Evolutionary conservation across 2,329 filamentous ascomycete genomes (phyloP).

Genomic region (Talaromyces sp.): DNA sequence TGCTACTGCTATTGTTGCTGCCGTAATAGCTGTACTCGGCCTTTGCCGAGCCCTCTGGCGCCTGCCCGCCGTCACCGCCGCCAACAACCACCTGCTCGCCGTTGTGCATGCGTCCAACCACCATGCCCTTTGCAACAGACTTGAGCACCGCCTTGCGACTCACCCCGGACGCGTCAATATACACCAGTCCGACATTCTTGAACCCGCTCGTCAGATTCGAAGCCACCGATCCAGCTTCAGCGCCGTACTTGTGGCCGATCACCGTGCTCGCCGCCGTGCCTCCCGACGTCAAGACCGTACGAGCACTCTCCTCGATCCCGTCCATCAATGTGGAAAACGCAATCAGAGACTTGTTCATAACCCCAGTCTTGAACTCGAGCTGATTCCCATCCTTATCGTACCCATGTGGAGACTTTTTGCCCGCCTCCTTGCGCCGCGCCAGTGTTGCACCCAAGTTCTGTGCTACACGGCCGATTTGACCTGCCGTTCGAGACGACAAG

Average conservation of each 20-base stretch:
- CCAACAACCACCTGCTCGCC: slow-evolving; percentile 47
- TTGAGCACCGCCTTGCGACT: slow-evolving; percentile 86
- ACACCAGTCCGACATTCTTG: slow-evolving; percentile 94
- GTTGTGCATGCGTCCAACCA: slow-evolving; percentile 46
- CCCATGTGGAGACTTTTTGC: slow-evolving; percentile 48
- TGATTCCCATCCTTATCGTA: slow-evolving; percentile 67
- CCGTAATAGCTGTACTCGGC: slow-evolving; percentile 9
- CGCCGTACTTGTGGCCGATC: slow-evolving; percentile 83
- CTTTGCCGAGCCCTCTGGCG: slow-evolving; percentile 10
- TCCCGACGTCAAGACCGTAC: slow-evolving; percentile 68
- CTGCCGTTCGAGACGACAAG: slow-evolving; percentile 80
- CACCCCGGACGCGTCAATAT: slow-evolving; percentile 93
- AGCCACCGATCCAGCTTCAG: slow-evolving; percentile 76
- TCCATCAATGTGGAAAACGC: slow-evolving; percentile 93
- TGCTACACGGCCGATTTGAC: slow-evolving; percentile 74
- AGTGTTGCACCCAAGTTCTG: slow-evolving; percentile 83
- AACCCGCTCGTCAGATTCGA: slow-evolving; percentile 74
- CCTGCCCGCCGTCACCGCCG: slow-evolving; percentile 41
- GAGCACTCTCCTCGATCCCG: slow-evolving; percentile 82
- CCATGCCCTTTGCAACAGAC: slow-evolving; percentile 93
- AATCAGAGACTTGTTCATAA: slow-evolving; percentile 94
- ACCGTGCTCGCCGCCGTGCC: slow-evolving; percentile 78
- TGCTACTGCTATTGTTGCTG: neutral
- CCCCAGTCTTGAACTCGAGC: slow-evolving; percentile 73
- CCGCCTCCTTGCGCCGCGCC: slow-evolving; percentile 55